Conservation (phyloP, 2,329 filamentous ascomycete genomes). For the Alternaria panax region DNA sequence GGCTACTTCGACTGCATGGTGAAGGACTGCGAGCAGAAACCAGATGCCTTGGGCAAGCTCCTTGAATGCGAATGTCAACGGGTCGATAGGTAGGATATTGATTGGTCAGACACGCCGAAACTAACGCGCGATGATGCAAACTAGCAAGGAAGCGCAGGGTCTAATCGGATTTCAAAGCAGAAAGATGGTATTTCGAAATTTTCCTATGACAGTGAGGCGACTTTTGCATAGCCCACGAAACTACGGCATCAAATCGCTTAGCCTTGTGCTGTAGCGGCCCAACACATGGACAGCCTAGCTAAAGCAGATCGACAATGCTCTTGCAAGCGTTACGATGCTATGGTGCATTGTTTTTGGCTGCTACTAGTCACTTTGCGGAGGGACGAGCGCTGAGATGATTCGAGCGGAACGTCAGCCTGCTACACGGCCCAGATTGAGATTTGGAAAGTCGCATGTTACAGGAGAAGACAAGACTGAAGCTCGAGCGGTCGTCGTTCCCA, state of each 20-base stretch:
- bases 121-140: conserved; percentile 8
- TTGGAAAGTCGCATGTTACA: too few relatives aligned
- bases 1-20: too few relatives aligned
- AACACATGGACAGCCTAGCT: too few relatives aligned
- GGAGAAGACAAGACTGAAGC: neutral
- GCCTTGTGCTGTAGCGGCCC: too few relatives aligned
- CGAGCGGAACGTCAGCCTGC: fast-evolving
- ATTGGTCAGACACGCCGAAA: neutral
- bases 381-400: neutral
- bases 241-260: too few relatives aligned
- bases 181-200: conserved; percentile 8
- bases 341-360: neutral
- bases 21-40: too few relatives aligned
- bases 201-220: conserved; percentile 1
- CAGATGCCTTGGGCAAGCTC: too few relatives aligned
- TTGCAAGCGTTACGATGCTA: neutral
- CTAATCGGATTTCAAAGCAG: conserved; percentile 11
- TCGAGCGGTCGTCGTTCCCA: neutral
- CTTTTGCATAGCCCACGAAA: conserved; percentile 11
- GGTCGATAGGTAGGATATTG: neutral
- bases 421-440: neutral
- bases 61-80: neutral
- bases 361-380: neutral
- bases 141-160: neutral
- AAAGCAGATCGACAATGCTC: too few relatives aligned